Evolutionary conservation across 768 basidiomycete genomes (phyloP), one percentile per base, ranked within the genome.

Genomic region (Polyporus arcularius): DNA sequence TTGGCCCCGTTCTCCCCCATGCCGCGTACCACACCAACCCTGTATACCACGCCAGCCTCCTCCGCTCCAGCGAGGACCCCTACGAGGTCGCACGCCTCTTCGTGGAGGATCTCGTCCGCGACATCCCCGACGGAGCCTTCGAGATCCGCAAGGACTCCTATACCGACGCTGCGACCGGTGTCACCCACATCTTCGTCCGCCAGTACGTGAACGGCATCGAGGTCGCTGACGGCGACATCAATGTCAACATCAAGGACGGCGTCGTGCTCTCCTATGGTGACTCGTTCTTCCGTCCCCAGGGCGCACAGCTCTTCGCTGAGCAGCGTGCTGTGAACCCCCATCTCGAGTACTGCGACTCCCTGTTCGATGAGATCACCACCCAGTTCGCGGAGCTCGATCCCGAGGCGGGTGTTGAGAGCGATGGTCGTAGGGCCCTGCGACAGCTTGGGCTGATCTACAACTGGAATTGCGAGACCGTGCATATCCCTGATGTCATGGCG

Each of bases 161-260:
- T 74, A 93, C 91, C 49, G 96, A 98, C 76, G 75, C 77, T 60
- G 85, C 83, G 61, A 94, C 92, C 2, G 90, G 90, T n/a, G 81
- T 97, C 53, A 89, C 92, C 31, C 94, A 98, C 75, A 80, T 94
- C 67, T 96, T 96, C 71, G 86, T 89, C 62, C 84, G 88, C 66
- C 96, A 99, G 76, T 63, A 90, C 59, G 76, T 95, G 68, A 87
- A 90, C 58, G 94, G 93, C 14, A 77, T 96, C 47, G 92, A 96
- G 70, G 93, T 99, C 15, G 82, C 83, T 11, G 93, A 97, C 68
- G 92, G 91, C 31, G 90, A 97, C 74, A 85, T 97, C 78, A 98
- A 98, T 73, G 76, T 99, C 70, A 97, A 98, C 78, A 79, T 98
- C 74, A 88, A 88, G 75, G 83, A 90, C 56, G 94, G 93, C 46